phyloP scores from a whole-genome alignment of 2,329 filamentous ascomycete species.

The Leptographium radiaticola region DNA sequence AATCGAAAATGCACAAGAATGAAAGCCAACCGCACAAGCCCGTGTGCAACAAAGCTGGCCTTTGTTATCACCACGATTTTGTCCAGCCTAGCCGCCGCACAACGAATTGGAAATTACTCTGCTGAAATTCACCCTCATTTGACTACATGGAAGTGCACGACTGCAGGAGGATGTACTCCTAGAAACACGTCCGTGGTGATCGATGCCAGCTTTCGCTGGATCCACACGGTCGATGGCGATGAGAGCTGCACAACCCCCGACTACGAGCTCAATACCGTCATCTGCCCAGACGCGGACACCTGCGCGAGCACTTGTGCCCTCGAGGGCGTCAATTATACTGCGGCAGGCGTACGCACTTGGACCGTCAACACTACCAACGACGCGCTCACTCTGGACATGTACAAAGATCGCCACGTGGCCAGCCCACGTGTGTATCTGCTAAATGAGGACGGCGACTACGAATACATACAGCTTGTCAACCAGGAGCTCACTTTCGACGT shows the following conservation, averaged over 20 bases:
- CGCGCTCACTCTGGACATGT: conserved; percentile 8
- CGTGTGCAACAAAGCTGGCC: not conserved
- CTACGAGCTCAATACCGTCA: conserved; percentile 3
- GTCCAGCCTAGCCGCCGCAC: not conserved
- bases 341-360: conserved; percentile 3
- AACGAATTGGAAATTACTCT: conserved; percentile 6
- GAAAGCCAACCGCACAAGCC: not conserved
- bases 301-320: conserved; percentile 10
- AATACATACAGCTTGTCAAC: conserved; percentile 42
- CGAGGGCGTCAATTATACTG: conserved; percentile 8
- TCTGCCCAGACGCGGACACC: conserved; percentile 7
- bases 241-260: conserved; percentile 1
- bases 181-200: conserved; percentile 36
- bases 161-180: conserved; percentile 29
- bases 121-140: conserved; percentile 34
- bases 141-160: conserved; percentile 37
- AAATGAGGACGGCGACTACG: conserved; percentile 38
- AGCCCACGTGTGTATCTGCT: conserved; percentile 42
- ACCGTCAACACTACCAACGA: not conserved
- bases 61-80: not conserved
- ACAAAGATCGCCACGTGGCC: conserved; percentile 6
- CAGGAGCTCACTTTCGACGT: conserved; percentile 51
- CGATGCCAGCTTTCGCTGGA: conserved; percentile 22
- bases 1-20: not conserved
- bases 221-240: conserved; percentile 4